Conservation (phyloP, 1,284 basidiomycete genomes). For the Fistulina hepatica region DNA sequence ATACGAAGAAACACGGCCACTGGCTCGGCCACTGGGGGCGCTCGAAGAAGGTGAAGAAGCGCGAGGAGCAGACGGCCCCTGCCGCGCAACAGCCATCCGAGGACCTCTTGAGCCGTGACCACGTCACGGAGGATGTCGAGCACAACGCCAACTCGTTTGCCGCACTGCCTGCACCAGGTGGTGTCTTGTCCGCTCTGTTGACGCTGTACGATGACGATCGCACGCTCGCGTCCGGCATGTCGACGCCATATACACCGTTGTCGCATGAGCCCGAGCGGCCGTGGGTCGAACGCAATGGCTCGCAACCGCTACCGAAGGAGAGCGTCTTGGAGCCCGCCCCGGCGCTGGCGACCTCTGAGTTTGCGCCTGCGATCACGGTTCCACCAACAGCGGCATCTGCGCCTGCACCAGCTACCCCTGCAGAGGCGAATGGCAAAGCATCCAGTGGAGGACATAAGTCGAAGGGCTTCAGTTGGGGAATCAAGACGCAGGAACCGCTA, state of each 20-base stretch:
- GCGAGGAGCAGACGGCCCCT: conserved; percentile 5
- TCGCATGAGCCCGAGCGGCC: background rate
- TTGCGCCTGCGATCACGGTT: conserved; percentile 1
- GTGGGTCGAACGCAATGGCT: background rate
- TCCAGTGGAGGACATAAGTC: background rate
- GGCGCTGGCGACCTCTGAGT: background rate
- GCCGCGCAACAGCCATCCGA: conserved; percentile 2
- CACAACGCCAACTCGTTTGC: conserved; percentile 16
- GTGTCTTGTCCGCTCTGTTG: conserved; percentile 43
- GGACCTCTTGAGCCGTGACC: background rate
- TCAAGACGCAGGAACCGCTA: conserved; percentile 15
- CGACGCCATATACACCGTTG: conserved; percentile 18
- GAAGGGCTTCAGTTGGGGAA: conserved; percentile 1
- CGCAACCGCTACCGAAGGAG: background rate
- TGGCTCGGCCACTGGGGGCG: conserved; percentile 6
- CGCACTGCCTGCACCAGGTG: conserved; percentile 22
- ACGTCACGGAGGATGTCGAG: conserved; percentile 21
- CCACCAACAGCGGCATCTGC: too few species aligned
- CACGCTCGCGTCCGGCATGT: conserved; percentile 18
- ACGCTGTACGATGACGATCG: conserved; percentile 37
- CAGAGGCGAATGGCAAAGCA: background rate
- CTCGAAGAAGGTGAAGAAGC: conserved; percentile 6
- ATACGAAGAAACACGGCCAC: conserved; percentile 14
- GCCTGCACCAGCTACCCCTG: too few species aligned
- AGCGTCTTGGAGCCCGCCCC: background rate